Base-by-base conservation (phyloP, 768 basidiomycete genomes). In the Boletus fagicola region DNA sequence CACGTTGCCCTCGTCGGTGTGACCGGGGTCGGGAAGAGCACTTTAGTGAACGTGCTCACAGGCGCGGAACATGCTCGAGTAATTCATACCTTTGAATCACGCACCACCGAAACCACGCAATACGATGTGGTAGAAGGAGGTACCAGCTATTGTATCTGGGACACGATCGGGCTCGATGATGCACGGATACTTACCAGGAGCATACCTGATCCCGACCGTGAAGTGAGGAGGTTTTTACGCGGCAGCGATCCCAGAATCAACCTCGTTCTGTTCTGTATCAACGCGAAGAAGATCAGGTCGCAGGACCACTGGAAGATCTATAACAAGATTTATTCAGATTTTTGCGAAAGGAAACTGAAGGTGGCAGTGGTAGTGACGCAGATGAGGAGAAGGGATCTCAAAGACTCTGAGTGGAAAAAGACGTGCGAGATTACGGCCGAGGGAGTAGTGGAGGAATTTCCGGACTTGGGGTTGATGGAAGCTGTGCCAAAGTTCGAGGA, bases 1-100 rank as follows among this genome's bases (percentile, higher is more conserved):
- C 57, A 67, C 40, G 51, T 68, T 20, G 67, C 68, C 36, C 30
- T 68, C 38, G 63, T 61, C 20, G 67, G 67, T 8, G 30, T 53
- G 35, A 68, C 67, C n/a, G 67, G 67, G 2, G 68, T 58, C 43
- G 67, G 67, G 40, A 68, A 68, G 45, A 68, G 67, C 56, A 68
- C 68, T 11, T 47, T 70, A 7, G 65, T 70, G 28, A 68, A 68
- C 28, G 45, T 68, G 49, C 65, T 68, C 47, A 35, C 39, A 20
- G 67, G 60, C 51, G 2, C 28, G 11, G 10, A 51, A 39, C 12
- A 42, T 13, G 68, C 67, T 10, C 1, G 26, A 56, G 65, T 54
- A 1, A 53, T 38, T 52, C 65, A 64, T 18, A n/a, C 60, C 40
- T 65, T 48, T 22, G 44, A 15, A 36, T 65, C 68, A 15, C 68